Evolutionary conservation across 805 yeast genomes (phyloP), one percentile per base, ranked within the genome.

Genomic region (Brettanomyces nanus): DNA sequence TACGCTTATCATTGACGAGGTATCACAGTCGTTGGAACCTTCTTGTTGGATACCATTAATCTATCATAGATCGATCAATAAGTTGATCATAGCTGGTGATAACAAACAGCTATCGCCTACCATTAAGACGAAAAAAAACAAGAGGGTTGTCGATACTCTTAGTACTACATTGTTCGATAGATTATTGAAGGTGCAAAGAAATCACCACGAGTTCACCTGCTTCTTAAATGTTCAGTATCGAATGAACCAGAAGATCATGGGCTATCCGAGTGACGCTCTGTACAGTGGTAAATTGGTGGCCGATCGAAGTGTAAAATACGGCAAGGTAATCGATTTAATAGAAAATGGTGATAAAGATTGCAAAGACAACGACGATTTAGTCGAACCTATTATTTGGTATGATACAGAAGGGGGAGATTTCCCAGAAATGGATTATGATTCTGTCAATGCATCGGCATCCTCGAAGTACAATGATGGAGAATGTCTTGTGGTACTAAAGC

Each of bases 41-140:
- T 95, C 90, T 47, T 87, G 97, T 51, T 89, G 97, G 97, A 87
- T 90, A 19, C 97, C 98, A 1, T 43, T 92, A 5, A 66, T 86
- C 3, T 71, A 73, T 28, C 90, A 84, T 49, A 59, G 69, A 11
- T 69, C 75, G 18, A 57, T 75, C 30, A 66, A 68, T 26, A 69
- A 77, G 38, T 56, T 90, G 19, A 73, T 90, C 1, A 69, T 90
- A 19, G 97, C 97, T 0, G 98, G 98, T 37, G 98, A 90, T 54
- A 82, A 89, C 52, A 77, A 77, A 61, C 98, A 90, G 58, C 64
- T 90, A 23, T 90, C 97, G 0, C 97, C 98, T 3, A 85, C 95
- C 0, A 71, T 90, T 13, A 87, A 87, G 51, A 66, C 81, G 0
- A 59, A 66, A 35, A 54, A 43, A 25, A 36, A 68, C 47, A 45